Conservation (phyloP, 352 stramenopile species). For the Blastocystis sp. region DNA sequence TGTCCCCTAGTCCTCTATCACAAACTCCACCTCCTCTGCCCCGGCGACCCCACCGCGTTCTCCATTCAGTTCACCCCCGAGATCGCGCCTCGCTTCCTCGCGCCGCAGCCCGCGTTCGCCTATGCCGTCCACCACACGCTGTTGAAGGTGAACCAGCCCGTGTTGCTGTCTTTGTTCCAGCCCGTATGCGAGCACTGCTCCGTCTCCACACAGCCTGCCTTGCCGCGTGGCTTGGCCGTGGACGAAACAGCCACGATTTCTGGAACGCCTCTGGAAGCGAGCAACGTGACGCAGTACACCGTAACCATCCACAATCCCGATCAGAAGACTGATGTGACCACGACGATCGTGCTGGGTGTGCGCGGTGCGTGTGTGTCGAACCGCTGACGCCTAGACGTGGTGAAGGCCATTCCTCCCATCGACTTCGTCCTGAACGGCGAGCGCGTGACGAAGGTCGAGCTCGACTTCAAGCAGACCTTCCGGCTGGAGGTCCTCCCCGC, state of each 20-base stretch:
- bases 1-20: too few relatives aligned
- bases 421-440: neutral
- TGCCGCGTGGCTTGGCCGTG: neutral
- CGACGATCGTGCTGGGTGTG: neutral
- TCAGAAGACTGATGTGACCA: neutral
- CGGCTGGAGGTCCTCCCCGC: too few relatives aligned
- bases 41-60: too few relatives aligned
- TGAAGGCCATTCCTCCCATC: neutral
- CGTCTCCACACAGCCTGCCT: neutral
- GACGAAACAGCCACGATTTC: neutral
- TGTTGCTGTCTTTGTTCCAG: neutral
- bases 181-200: neutral
- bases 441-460: too few relatives aligned
- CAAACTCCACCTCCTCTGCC: too few relatives aligned
- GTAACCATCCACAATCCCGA: neutral
- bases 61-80: too few relatives aligned
- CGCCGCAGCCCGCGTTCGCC: too few relatives aligned
- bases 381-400: neutral
- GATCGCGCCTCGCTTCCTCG: too few relatives aligned
- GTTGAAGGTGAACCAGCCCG: neutral
- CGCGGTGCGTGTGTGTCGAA: too few relatives aligned
- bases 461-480: too few relatives aligned
- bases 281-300: neutral
- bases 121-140: neutral
- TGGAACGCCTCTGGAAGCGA: neutral